These are phyloP conservation scores for Bidens hawaiensis DNA, from an alignment of 140 eudicot species.

Conservation along the genomic window DNA sequence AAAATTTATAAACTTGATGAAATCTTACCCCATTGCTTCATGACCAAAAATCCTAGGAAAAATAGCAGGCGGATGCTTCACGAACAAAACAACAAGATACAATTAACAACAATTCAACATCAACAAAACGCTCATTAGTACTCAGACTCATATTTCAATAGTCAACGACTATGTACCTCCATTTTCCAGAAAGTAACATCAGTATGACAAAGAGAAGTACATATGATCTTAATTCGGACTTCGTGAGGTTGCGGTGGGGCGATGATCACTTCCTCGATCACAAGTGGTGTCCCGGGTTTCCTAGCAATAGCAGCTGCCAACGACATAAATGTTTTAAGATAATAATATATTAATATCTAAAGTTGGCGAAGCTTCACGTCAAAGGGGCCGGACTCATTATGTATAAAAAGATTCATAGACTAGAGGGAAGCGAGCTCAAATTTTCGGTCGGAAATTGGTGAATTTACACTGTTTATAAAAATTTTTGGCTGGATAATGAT, in stretches of 20 bases:
- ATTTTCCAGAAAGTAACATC: conserved; percentile 65
- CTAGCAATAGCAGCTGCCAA: conserved; percentile 75
- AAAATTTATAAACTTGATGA: background rate
- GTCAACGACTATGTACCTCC: conserved; percentile 27
- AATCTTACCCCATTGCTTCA: conserved; percentile 71
- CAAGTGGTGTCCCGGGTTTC: conserved; percentile 64
- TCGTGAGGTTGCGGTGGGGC: conserved; percentile 60
- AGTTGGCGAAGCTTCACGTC: no score
- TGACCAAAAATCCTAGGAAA: conserved; percentile 84
- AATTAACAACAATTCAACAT: background rate
- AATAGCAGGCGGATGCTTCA: conserved; percentile 64
- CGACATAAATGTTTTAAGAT: no score
- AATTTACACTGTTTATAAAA: no score
- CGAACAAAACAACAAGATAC: background rate
- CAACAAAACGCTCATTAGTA: background rate
- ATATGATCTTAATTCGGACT: conserved; percentile 65
- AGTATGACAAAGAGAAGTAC: conserved; percentile 73
- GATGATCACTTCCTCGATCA: conserved; percentile 69
- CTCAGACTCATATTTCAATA: background rate
- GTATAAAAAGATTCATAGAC: no score
- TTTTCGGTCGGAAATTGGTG: no score
- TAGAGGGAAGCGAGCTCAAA: no score
- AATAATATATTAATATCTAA: no score
- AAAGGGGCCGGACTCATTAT: no score
- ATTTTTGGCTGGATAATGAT: no score